A percentile compares a stretch with the other conserved stretches of the same genome.
phyloP scores from a whole-genome alignment of 1,139 yeast genomes.

The Candida frijolesensis region DNA sequence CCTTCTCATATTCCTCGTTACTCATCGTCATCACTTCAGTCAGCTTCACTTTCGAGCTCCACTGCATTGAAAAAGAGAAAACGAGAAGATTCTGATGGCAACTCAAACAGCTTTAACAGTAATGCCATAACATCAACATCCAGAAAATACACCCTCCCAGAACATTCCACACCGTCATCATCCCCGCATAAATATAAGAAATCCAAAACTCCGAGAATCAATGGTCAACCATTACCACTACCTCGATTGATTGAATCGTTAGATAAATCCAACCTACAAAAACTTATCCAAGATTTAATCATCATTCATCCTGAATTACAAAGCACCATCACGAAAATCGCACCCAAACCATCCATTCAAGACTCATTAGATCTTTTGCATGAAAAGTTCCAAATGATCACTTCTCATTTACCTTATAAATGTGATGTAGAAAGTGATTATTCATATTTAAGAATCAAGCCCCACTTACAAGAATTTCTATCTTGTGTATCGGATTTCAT shows the following conservation, averaged over 20 bases:
- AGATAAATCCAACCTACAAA: conserved; percentile 56
- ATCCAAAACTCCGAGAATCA: conserved; percentile 43
- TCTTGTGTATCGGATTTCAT: conserved; percentile 80
- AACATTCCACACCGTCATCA: conserved; percentile 2
- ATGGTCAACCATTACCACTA: conserved; percentile 58
- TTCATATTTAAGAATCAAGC: conserved; percentile 82
- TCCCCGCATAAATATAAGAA: conserved; percentile 24
- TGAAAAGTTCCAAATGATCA: conserved; percentile 48
- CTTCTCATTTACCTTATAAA: conserved; percentile 66
- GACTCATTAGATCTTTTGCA: conserved; percentile 54
- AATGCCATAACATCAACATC: conserved; percentile 8
- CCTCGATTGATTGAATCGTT: conserved; percentile 67
- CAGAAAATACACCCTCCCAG: conserved; percentile 4
- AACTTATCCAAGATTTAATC: conserved; percentile 54
- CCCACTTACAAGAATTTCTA: conserved; percentile 72
- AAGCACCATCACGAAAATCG: conserved; percentile 49
- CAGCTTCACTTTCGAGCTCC: conserved; percentile 3
- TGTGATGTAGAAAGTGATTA: conserved; percentile 79
- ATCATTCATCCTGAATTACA: conserved; percentile 64
- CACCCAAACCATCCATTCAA: conserved; percentile 61
- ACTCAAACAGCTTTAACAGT: background rate
- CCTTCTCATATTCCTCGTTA: conserved; percentile 2
- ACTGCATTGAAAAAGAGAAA: conserved; percentile 15
- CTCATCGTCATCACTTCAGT: conserved; percentile 2
- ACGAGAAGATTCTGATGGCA: conserved; percentile 5